Evolutionary conservation across 1,139 yeast species (phyloP).

Genomic region (Petasospora fabianii): DNA sequence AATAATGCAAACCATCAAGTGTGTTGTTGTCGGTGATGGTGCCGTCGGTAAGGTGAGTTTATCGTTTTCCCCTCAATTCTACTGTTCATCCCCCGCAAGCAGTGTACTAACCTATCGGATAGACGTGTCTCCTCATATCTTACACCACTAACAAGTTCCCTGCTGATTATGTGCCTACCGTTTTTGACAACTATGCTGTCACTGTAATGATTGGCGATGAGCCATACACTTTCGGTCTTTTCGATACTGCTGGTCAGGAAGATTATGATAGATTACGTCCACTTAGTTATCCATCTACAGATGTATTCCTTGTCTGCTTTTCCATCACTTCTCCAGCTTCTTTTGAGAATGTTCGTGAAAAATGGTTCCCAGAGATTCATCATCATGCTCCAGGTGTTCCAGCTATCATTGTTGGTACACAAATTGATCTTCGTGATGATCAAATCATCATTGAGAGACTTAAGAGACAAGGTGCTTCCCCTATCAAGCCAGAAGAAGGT

Average conservation of each 20-base stretch:
- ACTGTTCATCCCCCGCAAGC: background rate
- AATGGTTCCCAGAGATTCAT: slow-evolving; percentile 98
- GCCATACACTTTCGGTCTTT: slow-evolving; percentile 92
- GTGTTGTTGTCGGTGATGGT: slow-evolving; percentile 98
- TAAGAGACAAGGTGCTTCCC: slow-evolving; percentile 84
- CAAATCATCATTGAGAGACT: slow-evolving; percentile 85
- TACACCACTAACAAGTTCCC: slow-evolving; percentile 87
- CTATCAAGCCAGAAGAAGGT: slow-evolving; percentile 84
- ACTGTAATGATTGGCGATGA: slow-evolving; percentile 98
- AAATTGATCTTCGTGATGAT: slow-evolving; percentile 90
- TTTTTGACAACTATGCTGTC: slow-evolving; percentile 94
- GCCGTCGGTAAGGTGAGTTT: slow-evolving; percentile 74
- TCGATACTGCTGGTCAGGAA: slow-evolving; percentile 99
- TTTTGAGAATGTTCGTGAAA: slow-evolving; percentile 96
- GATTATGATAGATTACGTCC: slow-evolving; percentile 98
- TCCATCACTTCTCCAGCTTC: slow-evolving; percentile 95
- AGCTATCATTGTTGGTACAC: slow-evolving; percentile 93
- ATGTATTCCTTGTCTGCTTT: slow-evolving; percentile 91
- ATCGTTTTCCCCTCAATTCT: background rate
- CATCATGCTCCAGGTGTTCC: slow-evolving; percentile 99
- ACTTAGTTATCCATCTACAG: slow-evolving; percentile 93
- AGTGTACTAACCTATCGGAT: slow-evolving; percentile 14
- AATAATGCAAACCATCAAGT: slow-evolving; percentile 80
- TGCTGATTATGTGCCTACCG: slow-evolving; percentile 86
- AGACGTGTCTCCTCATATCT: slow-evolving; percentile 85